phyloP scores from a whole-genome alignment of 2,329 filamentous ascomycete genomes.

The Trichoderma simmonsii region DNA sequence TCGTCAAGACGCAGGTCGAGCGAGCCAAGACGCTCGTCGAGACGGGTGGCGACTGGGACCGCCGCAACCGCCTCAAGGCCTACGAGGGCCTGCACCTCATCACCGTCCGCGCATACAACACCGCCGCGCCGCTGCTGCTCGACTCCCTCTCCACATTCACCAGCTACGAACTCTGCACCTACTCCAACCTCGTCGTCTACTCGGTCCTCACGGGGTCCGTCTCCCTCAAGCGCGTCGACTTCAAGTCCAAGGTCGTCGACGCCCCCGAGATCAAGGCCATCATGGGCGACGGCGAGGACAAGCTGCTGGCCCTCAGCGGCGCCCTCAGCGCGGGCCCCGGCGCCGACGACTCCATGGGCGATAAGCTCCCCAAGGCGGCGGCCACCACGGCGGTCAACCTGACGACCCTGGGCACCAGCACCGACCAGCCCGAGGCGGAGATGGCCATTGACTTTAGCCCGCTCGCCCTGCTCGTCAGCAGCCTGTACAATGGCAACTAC shows the following conservation, averaged over 20 bases:
- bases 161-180: constrained; percentile 96
- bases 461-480: constrained; percentile 82
- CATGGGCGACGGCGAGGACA: constrained; percentile 84
- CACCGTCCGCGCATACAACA: constrained; percentile 84
- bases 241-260: constrained; percentile 98
- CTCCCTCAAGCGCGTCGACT: constrained; percentile 93
- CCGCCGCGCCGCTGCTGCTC: constrained; percentile 87
- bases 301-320: constrained; percentile 76
- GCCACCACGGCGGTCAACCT: constrained; percentile 73
- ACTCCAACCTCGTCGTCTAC: constrained; percentile 92
- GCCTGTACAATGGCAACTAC: constrained; percentile 91
- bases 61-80: constrained; percentile 95
- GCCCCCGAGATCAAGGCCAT: constrained; percentile 98
- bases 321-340: constrained; percentile 77
- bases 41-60: constrained; percentile 96
- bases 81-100: constrained; percentile 94
- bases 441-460: constrained; percentile 83
- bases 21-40: constrained; percentile 88
- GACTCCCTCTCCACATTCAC: constrained; percentile 98
- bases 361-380: constrained; percentile 49
- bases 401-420: constrained; percentile 71
- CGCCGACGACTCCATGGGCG: constrained; percentile 72
- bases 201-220: constrained; percentile 92
- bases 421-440: constrained; percentile 74
- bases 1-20: constrained; percentile 92